Percentiles rank a stretch among this genome's conserved stretches.
phyloP scores from a whole-genome alignment of 768 basidiomycete genomes.

The Thelephora ganbajun region DNA sequence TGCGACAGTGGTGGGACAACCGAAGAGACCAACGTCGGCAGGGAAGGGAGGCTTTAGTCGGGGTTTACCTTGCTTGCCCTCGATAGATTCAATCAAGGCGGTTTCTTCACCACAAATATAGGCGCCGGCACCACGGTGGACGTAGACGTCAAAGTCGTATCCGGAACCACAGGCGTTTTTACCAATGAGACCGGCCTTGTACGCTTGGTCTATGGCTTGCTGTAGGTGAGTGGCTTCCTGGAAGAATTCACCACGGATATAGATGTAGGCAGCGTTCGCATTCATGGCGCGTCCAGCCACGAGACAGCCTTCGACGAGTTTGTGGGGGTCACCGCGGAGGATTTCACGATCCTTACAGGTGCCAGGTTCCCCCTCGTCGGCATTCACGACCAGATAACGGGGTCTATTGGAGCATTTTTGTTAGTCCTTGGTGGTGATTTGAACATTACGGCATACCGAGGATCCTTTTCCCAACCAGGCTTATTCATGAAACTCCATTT shows the following conservation, averaged over 20 bases:
- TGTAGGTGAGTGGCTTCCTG: constrained; percentile 91
- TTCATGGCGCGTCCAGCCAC: constrained; percentile 97
- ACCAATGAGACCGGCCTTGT: constrained; percentile 77
- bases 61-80: constrained; percentile 98
- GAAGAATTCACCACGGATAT: constrained; percentile 96
- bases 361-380: constrained; percentile 96
- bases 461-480: constrained; percentile 94
- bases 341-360: constrained; percentile 99
- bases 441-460: constrained; percentile 32
- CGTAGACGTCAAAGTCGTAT: constrained; percentile 92
- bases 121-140: constrained; percentile 97
- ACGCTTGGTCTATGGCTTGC: constrained; percentile 92
- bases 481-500: constrained; percentile 99
- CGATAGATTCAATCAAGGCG: constrained; percentile 89
- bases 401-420: constrained; percentile 38
- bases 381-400: constrained; percentile 93
- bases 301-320: constrained; percentile 93
- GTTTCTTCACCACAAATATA: constrained; percentile 99
- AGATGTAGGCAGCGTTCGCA: constrained; percentile 97
- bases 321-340: constrained; percentile 94
- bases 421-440: not conserved
- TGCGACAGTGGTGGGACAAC: constrained; percentile 93
- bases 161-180: constrained; percentile 86
- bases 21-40: constrained; percentile 94
- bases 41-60: constrained; percentile 98